These are phyloP conservation scores for Acmispon strigosus DNA, from an alignment of 306 rosid genomes.

Conservation along the genomic window DNA sequence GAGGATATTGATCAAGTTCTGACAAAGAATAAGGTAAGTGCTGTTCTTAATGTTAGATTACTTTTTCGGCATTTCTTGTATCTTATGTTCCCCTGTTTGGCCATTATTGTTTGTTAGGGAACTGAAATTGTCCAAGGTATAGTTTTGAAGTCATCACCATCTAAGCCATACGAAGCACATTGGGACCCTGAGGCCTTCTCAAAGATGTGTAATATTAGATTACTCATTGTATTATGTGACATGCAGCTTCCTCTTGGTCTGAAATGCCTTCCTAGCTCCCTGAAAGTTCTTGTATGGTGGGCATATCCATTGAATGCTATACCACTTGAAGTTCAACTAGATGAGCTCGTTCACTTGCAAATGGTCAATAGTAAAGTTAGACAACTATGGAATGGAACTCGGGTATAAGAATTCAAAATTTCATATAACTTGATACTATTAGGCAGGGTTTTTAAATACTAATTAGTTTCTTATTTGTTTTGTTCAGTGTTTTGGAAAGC, in stretches of 20 bases:
- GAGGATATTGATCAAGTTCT: not conserved
- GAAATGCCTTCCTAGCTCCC: not conserved
- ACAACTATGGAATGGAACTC: not conserved
- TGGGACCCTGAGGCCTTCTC: constrained; percentile 18
- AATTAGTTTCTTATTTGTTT: not conserved
- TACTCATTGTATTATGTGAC: constrained; percentile 9
- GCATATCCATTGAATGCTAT: not conserved
- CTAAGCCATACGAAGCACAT: not conserved
- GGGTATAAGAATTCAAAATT: not conserved
- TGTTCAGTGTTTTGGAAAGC: constrained; percentile 2
- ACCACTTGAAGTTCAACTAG: not conserved
- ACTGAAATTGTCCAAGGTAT: not conserved
- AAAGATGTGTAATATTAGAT: not conserved
- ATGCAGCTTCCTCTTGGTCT: not conserved
- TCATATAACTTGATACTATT: not conserved
- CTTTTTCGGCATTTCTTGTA: not conserved
- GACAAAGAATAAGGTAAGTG: not conserved
- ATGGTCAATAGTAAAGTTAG: not conserved
- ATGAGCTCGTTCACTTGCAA: constrained; percentile 17
- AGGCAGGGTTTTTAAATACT: not conserved
- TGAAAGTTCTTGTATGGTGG: constrained; percentile 9
- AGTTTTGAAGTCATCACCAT: not conserved
- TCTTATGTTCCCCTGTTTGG: not conserved
- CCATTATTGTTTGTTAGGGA: constrained; percentile 5
- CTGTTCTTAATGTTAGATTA: not conserved